Evolutionary conservation across 1,139 yeast species (phyloP), one percentile per base, ranked within the genome.

Genomic region (Saccharomycopsis hybrid): DNA sequence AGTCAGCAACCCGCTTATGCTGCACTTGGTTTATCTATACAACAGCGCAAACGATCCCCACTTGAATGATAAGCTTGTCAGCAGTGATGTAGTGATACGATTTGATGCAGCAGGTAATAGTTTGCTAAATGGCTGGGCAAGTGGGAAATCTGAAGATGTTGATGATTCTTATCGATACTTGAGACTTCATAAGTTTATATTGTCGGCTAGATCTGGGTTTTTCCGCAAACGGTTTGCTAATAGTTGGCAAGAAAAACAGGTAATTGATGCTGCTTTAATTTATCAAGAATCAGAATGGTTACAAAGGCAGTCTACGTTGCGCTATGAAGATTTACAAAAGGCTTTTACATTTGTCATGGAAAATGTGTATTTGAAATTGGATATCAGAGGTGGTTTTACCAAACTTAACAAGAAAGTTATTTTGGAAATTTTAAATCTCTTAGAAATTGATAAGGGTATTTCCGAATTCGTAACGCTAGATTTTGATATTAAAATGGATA

Each of bases 1-100:
- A 61, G 63, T 72, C 13, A 70, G 73, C n/a, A 85, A 84, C 60
- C 92, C 94, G 1, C 85, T 84, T 68, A 86, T 88, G 0, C 73
- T 82, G 2, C 88, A 83, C 62, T 66, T 47, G 7, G 38, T 13
- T 13, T 36, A 36, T n/a, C 31, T 46, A 28, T 31, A 13, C 9
- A n/a, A 18, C 18, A 18, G 18, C 18, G 27, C 9, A 9, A 27
- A 39, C 18, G 27, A 39, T 24, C 8, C 30, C 11, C 8, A 31
- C 11, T 31, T 31, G 18, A 18, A 18, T 31, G 35, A 31, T 31
- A 31, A 7, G 11, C 7, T 31, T 7, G 11, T 8, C 11, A 8
- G 11, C 35, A 31, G 11, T 11, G 35, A 31, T 31, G 35, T 31
- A 31, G 11, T 31, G 7, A 8, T 31, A 8, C 35, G 11, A 31